phyloP scores from a whole-genome alignment of 495 filamentous ascomycete genomes.

The Podospora fimiseda region DNA sequence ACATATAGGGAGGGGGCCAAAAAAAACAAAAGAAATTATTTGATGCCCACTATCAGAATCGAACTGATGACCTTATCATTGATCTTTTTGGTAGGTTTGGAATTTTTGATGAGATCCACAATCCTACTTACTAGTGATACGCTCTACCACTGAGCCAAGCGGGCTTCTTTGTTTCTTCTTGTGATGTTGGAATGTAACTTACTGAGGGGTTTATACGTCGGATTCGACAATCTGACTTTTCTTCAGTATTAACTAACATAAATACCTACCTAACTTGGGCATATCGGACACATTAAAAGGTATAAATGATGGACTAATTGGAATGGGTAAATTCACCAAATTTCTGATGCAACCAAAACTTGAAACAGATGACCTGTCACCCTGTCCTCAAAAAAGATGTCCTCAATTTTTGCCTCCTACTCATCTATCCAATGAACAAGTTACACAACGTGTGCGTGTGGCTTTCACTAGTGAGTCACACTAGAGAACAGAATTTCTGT shows the following conservation, averaged over 20 bases:
- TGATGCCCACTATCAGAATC: constrained; percentile 13
- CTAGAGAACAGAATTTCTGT: too few relatives aligned
- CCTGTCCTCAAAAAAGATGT: neutral
- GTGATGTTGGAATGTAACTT: neutral
- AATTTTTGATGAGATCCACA: neutral
- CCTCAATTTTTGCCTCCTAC: neutral
- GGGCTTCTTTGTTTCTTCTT: neutral
- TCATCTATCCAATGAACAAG: too few relatives aligned
- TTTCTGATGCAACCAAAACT: neutral
- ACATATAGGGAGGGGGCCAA: too few relatives aligned
- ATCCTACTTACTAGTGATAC: constrained; percentile 8
- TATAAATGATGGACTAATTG: too few relatives aligned
- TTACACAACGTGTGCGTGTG: too few relatives aligned
- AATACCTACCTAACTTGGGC: too few relatives aligned
- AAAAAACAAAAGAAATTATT: neutral
- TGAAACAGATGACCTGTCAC: neutral
- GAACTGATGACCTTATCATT: constrained; percentile 14
- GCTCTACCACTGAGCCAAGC: constrained; percentile 15
- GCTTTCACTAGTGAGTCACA: too few relatives aligned
- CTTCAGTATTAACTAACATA: too few relatives aligned
- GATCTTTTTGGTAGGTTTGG: neutral
- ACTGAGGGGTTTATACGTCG: neutral
- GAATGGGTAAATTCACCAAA: too few relatives aligned
- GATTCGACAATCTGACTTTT: neutral
- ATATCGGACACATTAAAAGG: too few relatives aligned